Percentiles rank a stretch among this genome's conserved stretches.
phyloP scores from a whole-genome alignment of 1,284 basidiomycete species.

The Microstroma glucosiphilum region DNA sequence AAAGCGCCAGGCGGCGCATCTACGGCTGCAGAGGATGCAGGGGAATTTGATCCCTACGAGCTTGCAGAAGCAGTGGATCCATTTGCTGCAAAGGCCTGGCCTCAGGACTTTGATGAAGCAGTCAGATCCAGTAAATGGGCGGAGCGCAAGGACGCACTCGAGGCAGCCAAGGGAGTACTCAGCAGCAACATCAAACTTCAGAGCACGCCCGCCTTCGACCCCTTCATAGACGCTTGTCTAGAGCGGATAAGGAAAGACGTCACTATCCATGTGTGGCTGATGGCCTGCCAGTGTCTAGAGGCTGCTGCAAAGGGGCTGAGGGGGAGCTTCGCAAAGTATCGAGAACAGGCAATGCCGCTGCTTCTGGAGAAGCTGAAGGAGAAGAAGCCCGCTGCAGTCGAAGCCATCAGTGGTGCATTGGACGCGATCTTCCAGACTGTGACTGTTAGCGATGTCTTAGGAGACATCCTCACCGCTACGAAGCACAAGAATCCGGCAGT shows the following conservation, averaged over 20 bases:
- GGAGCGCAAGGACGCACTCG: constrained; percentile 78
- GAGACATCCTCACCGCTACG: constrained; percentile 71
- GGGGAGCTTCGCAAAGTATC: constrained; percentile 66
- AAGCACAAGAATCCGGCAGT: constrained; percentile 95
- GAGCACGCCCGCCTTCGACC: constrained; percentile 62
- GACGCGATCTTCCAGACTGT: constrained; percentile 77
- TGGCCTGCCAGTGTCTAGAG: constrained; percentile 78
- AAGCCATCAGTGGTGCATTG: constrained; percentile 76
- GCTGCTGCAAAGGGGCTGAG: constrained; percentile 73
- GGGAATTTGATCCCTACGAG: constrained; percentile 68
- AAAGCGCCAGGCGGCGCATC: constrained; percentile 9
- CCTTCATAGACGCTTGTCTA: constrained; percentile 70
- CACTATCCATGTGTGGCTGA: constrained; percentile 91
- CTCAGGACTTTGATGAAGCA: constrained; percentile 53
- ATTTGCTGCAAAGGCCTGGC: constrained; percentile 61
- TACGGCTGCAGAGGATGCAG: constrained; percentile 34
- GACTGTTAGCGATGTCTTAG: constrained; percentile 70
- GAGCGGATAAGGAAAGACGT: constrained; percentile 79
- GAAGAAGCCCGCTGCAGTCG: constrained; percentile 81
- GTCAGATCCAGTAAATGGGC: constrained; percentile 95
- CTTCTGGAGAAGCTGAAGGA: constrained; percentile 91
- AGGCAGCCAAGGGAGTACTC: constrained; percentile 71
- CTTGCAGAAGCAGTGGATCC: constrained; percentile 78
- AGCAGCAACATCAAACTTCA: constrained; percentile 69
- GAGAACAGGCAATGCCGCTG: constrained; percentile 67